These are phyloP conservation scores for Ganoderma sinense DNA, from an alignment of 1,284 basidiomycete genomes.

Conservation along the genomic window DNA sequence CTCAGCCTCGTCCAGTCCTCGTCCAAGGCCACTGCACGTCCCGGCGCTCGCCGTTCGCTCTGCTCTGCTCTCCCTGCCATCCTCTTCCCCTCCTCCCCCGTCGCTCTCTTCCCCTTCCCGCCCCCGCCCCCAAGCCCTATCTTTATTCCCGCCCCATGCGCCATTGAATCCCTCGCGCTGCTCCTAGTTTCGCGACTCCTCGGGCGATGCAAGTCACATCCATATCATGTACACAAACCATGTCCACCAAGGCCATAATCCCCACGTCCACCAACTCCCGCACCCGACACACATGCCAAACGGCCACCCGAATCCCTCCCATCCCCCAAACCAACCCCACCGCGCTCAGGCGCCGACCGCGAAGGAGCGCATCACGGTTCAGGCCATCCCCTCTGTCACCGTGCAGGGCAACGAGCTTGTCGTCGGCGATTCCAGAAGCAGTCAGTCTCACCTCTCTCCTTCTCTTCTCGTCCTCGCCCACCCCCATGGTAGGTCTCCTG, in stretches of 20 bases:
- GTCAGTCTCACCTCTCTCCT: slow-evolving; percentile 51
- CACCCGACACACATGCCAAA: slow-evolving; percentile 41
- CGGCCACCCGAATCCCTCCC: slow-evolving; percentile 34
- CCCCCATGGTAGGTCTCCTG: slow-evolving; percentile 16
- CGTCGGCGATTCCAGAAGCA: slow-evolving; percentile 74
- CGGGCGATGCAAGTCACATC: slow-evolving; percentile 57
- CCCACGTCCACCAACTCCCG: slow-evolving; percentile 38
- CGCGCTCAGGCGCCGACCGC: slow-evolving; percentile 38
- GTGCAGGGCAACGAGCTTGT: slow-evolving; percentile 70
- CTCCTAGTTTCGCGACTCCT: slow-evolving; percentile 34
- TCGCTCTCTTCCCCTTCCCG: slow-evolving; percentile 20
- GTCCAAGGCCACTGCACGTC: slow-evolving; percentile 27
- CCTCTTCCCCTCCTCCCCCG: slow-evolving; percentile 21
- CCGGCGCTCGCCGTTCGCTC: slow-evolving; percentile 26
- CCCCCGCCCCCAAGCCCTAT: slow-evolving; percentile 21
- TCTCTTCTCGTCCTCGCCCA: slow-evolving; percentile 26
- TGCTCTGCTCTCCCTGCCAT: slow-evolving; percentile 31
- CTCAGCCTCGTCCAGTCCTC: background rate
- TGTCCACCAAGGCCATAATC: slow-evolving; percentile 57
- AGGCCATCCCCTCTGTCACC: slow-evolving; percentile 76
- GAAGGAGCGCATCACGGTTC: slow-evolving; percentile 68
- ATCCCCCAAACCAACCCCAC: slow-evolving; percentile 36
- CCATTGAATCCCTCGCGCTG: slow-evolving; percentile 39
- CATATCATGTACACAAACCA: slow-evolving; percentile 73
- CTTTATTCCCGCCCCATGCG: slow-evolving; percentile 35